Evolutionary conservation across 208 protist genomes (phyloP), one percentile per base, ranked within the genome.

Genomic region (Sergeia podlipaevii): DNA sequence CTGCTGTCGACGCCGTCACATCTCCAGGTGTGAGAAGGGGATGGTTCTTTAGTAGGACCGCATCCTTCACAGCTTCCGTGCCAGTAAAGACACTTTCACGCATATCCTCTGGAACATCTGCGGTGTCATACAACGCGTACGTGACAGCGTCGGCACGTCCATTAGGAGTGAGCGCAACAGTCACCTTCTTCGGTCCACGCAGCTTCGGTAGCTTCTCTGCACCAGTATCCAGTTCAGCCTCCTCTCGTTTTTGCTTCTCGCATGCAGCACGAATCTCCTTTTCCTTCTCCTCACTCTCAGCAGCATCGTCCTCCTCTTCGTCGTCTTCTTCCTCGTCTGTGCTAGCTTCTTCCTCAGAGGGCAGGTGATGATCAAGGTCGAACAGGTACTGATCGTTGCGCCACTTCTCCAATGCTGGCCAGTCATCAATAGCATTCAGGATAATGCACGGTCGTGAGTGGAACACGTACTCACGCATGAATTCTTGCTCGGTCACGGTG

Each of bases 161-260:
- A 57, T 93, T 95, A 20, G 91, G 91, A 4, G 91, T 95, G n/a
- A 92, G 57, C n/a, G 85, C 80, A 20, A 97, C 86, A 0, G 77
- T 94, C 18, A 97, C 77, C 33, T 55, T 70, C 45, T 77, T 77
- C 0, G 64, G 66, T 0, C 49, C 64, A 11, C 59, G 13, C 2
- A 37, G 43, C 4, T 44, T 56, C 10, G 48, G 27, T 34, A 26
- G 30, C 13, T 44, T 17, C 44, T 38, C 4, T 18, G 10, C 48
- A 17, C n/a, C 24, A 23, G 17, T 56, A n/a, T 33, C 20, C 28
- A 21, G 50, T 1, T 43, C 34, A n/a, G 52, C 48, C 4, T 18
- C 15, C 27, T 28, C 11, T 17, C 32, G 28, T 5, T 59, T 27
- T 1, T 42, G 6, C 6, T 26, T n/a, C 6, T 51, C 30, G 15